phyloP scores from a whole-genome alignment of 2,329 filamentous ascomycete species.

The Leptographium radiaticola region DNA sequence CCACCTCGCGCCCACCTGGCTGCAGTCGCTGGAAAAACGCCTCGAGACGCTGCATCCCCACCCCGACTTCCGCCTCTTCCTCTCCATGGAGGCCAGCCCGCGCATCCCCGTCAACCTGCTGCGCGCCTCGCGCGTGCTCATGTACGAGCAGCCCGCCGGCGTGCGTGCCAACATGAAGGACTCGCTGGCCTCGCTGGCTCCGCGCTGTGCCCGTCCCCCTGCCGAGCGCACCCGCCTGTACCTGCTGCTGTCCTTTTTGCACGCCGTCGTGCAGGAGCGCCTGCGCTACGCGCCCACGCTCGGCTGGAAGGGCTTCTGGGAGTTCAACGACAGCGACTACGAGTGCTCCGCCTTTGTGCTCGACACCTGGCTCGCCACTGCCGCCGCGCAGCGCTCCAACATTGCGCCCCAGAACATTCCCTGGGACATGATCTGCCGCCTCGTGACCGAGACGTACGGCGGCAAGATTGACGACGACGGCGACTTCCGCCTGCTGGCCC shows the following conservation, averaged over 20 bases:
- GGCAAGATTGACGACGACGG: conserved; percentile 90
- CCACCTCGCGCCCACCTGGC: conserved; percentile 87
- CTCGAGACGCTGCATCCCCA: conserved; percentile 93
- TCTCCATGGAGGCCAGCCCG: conserved; percentile 94
- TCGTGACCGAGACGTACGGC: conserved; percentile 90
- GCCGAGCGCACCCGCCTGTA: conserved; percentile 88
- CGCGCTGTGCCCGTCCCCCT: conserved; percentile 64
- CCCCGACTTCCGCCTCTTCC: conserved; percentile 82
- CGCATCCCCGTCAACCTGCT: conserved; percentile 96
- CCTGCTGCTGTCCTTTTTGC: conserved; percentile 81
- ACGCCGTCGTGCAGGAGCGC: conserved; percentile 90
- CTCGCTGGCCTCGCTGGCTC: conserved; percentile 71
- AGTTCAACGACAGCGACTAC: conserved; percentile 99
- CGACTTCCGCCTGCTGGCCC: conserved; percentile 62
- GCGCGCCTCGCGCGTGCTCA: conserved; percentile 82
- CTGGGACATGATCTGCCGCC: conserved; percentile 87
- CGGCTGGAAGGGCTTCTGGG: conserved; percentile 99
- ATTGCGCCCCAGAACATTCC: conserved; percentile 88
- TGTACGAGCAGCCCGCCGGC: conserved; percentile 96
- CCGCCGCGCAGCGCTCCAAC: conserved; percentile 77
- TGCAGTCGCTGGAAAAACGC: conserved; percentile 93
- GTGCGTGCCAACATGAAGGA: conserved; percentile 98
- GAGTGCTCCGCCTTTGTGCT: conserved; percentile 95
- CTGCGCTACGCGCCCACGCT: conserved; percentile 85
- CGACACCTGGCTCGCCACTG: conserved; percentile 80